phyloP scores from a whole-genome alignment of 768 basidiomycete species.

The Tephrocybe sp. region DNA sequence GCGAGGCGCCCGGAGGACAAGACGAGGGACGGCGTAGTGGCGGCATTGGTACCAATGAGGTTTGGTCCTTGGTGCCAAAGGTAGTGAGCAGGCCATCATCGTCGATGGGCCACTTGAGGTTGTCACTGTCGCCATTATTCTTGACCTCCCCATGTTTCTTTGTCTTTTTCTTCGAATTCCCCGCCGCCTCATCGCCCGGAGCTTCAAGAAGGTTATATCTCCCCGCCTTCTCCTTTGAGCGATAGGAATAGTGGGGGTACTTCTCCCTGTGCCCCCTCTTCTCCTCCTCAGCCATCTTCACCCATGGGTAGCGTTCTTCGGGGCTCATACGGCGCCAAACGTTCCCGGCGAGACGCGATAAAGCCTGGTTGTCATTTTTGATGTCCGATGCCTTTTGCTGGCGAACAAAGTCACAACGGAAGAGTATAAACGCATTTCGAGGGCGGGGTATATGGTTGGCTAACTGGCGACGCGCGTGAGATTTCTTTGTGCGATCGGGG shows the following conservation, averaged over 20 bases:
- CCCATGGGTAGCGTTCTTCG: slow-evolving; percentile 48
- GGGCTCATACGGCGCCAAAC: slow-evolving; percentile 62
- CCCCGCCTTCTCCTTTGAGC: too few relatives aligned
- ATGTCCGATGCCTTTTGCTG: slow-evolving; percentile 54
- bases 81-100: not conserved
- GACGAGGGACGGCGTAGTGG: slow-evolving; percentile 11
- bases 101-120: not conserved
- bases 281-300: slow-evolving; percentile 48
- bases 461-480: slow-evolving; percentile 49
- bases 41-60: too few relatives aligned
- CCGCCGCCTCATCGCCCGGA: too few relatives aligned
- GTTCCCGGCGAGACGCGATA: slow-evolving; percentile 64
- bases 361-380: slow-evolving; percentile 67
- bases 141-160: too few relatives aligned
- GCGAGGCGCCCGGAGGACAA: slow-evolving; percentile 15
- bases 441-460: slow-evolving; percentile 67
- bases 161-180: not conserved
- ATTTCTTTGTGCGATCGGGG: slow-evolving; percentile 37
- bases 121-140: too few relatives aligned
- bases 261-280: slow-evolving; percentile 39
- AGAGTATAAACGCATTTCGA: slow-evolving; percentile 79
- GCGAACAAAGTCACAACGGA: slow-evolving; percentile 70
- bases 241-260: slow-evolving; percentile 47
- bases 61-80: too few relatives aligned
- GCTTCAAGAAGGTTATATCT: not conserved